Evolutionary conservation across 73 alveolate species (phyloP).

Genomic region (Paramecium sonneborni): DNA sequence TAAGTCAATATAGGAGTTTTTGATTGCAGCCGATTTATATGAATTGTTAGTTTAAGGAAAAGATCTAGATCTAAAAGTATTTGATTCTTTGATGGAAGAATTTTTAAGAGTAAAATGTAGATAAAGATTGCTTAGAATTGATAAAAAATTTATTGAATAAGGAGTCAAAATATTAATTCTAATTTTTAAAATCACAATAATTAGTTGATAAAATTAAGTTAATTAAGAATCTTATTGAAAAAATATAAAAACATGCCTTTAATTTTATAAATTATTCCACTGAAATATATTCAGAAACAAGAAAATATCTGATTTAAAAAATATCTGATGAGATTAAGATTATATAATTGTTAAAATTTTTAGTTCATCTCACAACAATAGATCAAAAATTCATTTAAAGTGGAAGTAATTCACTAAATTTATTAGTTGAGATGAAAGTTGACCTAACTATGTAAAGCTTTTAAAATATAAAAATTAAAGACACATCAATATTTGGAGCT

Average conservation of each 20-base stretch:
- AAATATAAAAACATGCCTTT: not conserved
- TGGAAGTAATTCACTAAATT: not conserved
- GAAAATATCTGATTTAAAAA: not conserved
- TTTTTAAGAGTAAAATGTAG: no score
- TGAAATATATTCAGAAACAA: not conserved
- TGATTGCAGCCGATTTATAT: not conserved
- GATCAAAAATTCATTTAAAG: not conserved
- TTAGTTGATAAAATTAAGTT: no score
- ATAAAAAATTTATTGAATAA: no score
- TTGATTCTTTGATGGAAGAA: no score
- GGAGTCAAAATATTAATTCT: no score
- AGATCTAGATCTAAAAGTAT: not conserved
- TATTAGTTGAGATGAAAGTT: not conserved
- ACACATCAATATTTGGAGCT: not conserved
- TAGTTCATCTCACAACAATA: not conserved
- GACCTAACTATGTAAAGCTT: not conserved
- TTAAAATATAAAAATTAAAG: not conserved
- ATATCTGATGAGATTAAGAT: not conserved
- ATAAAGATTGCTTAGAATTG: no score
- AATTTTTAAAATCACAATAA: no score
- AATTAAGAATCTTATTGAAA: no score
- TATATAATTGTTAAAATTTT: not conserved
- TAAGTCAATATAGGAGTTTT: not conserved
- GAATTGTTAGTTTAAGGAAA: not conserved
- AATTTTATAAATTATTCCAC: not conserved